Evolutionary conservation across 2,329 filamentous ascomycete species (phyloP).

Genomic region (Pseudogymnoascus verrucosus): DNA sequence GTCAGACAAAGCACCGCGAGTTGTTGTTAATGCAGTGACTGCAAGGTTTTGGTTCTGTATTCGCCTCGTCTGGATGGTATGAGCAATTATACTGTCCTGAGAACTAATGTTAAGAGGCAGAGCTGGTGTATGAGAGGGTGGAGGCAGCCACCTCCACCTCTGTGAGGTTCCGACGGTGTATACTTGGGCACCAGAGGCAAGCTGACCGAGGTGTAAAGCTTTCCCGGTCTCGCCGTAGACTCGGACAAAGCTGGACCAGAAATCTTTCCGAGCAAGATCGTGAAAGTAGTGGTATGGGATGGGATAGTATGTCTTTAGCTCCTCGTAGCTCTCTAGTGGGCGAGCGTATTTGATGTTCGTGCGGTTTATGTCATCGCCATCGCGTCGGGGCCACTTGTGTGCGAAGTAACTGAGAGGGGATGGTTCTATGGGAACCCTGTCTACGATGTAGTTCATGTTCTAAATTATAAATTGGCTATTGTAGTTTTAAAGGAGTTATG

Average conservation of each 20-base stretch:
- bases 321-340: background rate
- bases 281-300: background rate
- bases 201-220: background rate
- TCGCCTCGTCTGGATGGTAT: background rate
- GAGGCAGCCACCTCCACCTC: background rate
- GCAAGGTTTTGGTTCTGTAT: background rate
- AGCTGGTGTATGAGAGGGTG: background rate
- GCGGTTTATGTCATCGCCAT: background rate
- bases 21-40: background rate
- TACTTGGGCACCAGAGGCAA: background rate
- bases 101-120: background rate
- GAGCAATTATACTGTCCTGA: background rate
- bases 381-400: background rate
- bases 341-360: background rate
- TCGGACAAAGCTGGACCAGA: background rate
- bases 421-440: background rate
- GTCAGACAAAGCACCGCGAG: background rate
- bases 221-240: background rate
- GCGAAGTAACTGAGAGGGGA: background rate
- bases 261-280: background rate
- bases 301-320: background rate
- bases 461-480: background rate
- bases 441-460: constrained; percentile 4
- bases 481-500: background rate
- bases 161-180: no score